Evolutionary conservation across 192 early-diverging fungal species (phyloP), one percentile per base, ranked within the genome.

Genomic region (Linnemannia schmuckeri): DNA sequence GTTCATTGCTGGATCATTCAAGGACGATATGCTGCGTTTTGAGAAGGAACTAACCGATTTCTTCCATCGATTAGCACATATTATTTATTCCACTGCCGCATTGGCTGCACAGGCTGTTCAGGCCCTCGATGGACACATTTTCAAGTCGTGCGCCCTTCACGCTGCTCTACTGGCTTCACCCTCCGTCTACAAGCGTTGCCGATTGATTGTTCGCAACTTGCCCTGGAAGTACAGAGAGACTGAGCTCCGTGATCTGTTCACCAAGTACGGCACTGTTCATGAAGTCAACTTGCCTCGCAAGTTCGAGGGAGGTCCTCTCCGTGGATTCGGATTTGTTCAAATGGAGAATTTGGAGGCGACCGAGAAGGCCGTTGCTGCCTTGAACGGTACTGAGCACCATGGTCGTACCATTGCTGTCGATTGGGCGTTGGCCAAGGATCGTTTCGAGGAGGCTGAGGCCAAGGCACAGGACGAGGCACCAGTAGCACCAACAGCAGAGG

Each of bases 311-410:
- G 96, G 96, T 40, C 96, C 95, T 41, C 83, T 96, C 27, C 89
- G 92, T 44, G 98, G 98, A 6, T 98, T 98, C 92, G 98, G 93
- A 22, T 98, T 98, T 89, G 93, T 99, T 46, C 96, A 98, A 81
- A 96, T 96, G 88, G 92, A 90, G 76, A 93, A 90, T n/a, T 77
- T 92, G 44, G 90, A 90, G 37, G 94, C 96, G 42, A 96, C 95
- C 0, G 91, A 93, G 77, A 90, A 91, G 77, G 96, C 95, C 0
- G 91, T 97, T 15, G 89, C 92, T 27, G 94, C 89, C 37, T 87
- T 97, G 88, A 95, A 98, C 89, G 95, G 92, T 40, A 85, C 91
- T 44, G 90, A 93, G 69, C 89, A 97, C 49, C 89, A 92, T 72
- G 93, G 94, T 15, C 93, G 98, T 55, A 85, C 89, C 8, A 94